Percentiles rank a stretch among this genome's conserved stretches.
phyloP scores from a whole-genome alignment of 495 filamentous ascomycete species.

The Xylona heveae region DNA sequence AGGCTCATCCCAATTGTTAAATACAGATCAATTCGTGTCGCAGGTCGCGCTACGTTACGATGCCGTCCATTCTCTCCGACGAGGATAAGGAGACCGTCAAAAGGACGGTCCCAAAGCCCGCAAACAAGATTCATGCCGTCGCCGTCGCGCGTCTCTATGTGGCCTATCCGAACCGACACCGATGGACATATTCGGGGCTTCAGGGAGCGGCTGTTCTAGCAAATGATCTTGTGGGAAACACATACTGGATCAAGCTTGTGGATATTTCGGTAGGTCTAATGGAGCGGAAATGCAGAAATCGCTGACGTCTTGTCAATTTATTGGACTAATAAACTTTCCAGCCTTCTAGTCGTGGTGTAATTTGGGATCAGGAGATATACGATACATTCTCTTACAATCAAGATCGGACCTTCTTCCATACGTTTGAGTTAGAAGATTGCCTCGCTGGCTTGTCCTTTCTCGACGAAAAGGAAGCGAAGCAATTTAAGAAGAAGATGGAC shows the following conservation, averaged over 20 bases:
- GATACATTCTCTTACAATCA: slow-evolving; percentile 88
- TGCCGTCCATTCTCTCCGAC: slow-evolving; percentile 78
- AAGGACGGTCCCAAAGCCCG: slow-evolving; percentile 68
- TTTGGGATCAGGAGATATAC: slow-evolving; percentile 98
- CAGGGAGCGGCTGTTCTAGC: slow-evolving; percentile 87
- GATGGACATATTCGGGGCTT: slow-evolving; percentile 88
- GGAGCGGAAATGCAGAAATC: slow-evolving; percentile 1
- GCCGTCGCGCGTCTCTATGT: slow-evolving; percentile 89
- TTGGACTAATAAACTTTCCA: slow-evolving; percentile 12
- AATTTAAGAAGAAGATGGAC: slow-evolving; percentile 86
- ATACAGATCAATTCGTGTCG: no score
- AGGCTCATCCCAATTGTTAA: slow-evolving; percentile 2
- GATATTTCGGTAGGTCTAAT: slow-evolving; percentile 64
- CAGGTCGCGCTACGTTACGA: slow-evolving; percentile 22
- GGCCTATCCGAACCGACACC: slow-evolving; percentile 63
- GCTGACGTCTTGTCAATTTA: not conserved
- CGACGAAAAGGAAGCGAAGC: slow-evolving; percentile 90
- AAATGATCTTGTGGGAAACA: slow-evolving; percentile 84
- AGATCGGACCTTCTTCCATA: slow-evolving; percentile 91
- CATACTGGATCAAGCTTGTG: slow-evolving; percentile 92
- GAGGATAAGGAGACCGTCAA: slow-evolving; percentile 88
- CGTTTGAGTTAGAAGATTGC: slow-evolving; percentile 84
- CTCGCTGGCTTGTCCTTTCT: slow-evolving; percentile 76
- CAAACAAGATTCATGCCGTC: slow-evolving; percentile 89
- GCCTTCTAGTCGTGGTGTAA: slow-evolving; percentile 66